Percentiles rank a stretch among this genome's conserved stretches.
Evolutionary conservation across 2,329 filamentous ascomycete genomes (phyloP).

Genomic region (Sordariomycetes sp.): DNA sequence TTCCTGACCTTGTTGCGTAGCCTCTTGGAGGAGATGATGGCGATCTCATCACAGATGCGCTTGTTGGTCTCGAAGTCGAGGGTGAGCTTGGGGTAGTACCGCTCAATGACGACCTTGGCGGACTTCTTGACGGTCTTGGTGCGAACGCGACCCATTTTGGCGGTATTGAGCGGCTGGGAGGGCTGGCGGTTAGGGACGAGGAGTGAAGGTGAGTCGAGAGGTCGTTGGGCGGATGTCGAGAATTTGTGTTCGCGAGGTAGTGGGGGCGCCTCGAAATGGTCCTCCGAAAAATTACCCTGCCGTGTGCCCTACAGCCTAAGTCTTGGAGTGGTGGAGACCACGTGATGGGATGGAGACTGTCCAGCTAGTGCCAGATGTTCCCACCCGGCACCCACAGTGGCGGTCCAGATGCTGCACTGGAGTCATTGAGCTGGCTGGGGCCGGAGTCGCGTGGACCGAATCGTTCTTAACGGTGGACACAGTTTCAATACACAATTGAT

Average conservation of each 20-base stretch:
- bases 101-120: slow-evolving; percentile 99
- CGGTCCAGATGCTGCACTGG: not conserved
- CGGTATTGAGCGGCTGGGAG: slow-evolving; percentile 30
- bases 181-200: slow-evolving; percentile 9
- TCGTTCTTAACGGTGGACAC: not conserved
- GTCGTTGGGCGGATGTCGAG: not conserved
- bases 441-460: not conserved
- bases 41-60: slow-evolving; percentile 99
- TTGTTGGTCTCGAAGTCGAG: slow-evolving; percentile 99
- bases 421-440: not conserved
- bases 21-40: slow-evolving; percentile 98
- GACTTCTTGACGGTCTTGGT: slow-evolving; percentile 63
- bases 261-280: not conserved
- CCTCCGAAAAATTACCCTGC: not conserved
- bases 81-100: slow-evolving; percentile 93
- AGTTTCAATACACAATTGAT: not conserved
- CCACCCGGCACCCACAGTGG: not conserved
- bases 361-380: not conserved
- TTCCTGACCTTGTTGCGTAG: slow-evolving; percentile 88
- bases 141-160: slow-evolving; percentile 60
- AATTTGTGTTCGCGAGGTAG: slow-evolving; percentile 1
- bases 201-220: not conserved
- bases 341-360: not conserved
- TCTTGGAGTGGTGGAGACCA: not conserved
- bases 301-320: not conserved